Conservation (phyloP, 495 filamentous ascomycete species). For the Annulohypoxylon moriforme region DNA sequence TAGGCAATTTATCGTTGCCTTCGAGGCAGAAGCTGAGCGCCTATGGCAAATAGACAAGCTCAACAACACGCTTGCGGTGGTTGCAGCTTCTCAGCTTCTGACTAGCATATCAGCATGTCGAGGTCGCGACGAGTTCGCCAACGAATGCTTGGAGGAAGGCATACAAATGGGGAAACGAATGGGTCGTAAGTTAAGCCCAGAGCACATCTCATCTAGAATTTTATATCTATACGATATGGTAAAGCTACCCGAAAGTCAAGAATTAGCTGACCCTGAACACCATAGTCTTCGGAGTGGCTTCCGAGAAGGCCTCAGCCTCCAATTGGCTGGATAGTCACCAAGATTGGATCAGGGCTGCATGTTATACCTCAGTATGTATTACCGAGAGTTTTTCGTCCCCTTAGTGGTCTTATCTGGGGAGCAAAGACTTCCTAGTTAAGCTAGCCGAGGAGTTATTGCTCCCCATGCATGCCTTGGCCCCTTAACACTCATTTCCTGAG, state of each 20-base stretch:
- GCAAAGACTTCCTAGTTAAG: neutral
- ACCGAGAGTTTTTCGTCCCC: neutral
- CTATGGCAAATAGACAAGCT: constrained; percentile 32
- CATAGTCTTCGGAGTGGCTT: constrained; percentile 40
- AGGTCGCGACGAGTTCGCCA: constrained; percentile 39
- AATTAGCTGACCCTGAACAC: constrained; percentile 31
- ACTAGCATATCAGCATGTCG: constrained; percentile 29
- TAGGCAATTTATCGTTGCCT: constrained; percentile 13
- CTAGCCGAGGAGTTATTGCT: neutral
- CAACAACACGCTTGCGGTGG: constrained; percentile 34
- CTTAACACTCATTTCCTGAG: neutral
- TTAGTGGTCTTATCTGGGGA: too few relatives aligned
- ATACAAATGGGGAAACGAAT: constrained; percentile 43
- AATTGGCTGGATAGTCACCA: constrained; percentile 39
- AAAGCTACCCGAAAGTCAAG: constrained; percentile 4
- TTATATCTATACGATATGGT: constrained; percentile 2
- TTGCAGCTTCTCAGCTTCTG: constrained; percentile 32
- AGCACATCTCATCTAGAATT: neutral
- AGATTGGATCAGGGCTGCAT: constrained; percentile 43
- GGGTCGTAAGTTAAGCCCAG: constrained; percentile 38
- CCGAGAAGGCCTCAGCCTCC: constrained; percentile 33
- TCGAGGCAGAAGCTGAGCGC: constrained; percentile 33
- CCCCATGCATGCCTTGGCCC: neutral
- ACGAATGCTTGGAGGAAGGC: constrained; percentile 33
- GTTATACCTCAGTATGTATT: constrained; percentile 31